Evolutionary conservation across 2,329 filamentous ascomycete genomes (phyloP), one percentile per base, ranked within the genome.

Genomic region (Diaporthe batatas): DNA sequence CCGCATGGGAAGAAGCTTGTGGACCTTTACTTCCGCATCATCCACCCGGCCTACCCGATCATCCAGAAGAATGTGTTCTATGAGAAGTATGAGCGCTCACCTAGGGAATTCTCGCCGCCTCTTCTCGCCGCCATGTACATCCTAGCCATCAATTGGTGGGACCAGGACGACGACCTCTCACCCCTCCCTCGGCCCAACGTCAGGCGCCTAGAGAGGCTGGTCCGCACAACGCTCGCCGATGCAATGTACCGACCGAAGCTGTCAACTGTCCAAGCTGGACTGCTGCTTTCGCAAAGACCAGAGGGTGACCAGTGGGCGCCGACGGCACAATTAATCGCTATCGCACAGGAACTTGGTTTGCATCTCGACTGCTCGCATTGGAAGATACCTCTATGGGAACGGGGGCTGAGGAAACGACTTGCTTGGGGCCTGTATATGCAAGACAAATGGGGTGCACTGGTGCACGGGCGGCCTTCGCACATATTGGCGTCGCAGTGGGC

Each of bases 401-500:
- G 89, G 70, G 88, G 90, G 0, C 81, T 92, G 23, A 83, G 91
- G 18, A 88, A 89, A 76, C 83, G 91, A 18, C 81, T 92, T 0
- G 90, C 88, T 0, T 93, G 91, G 91, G 90, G 87, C 2, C 79
- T 91, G 0, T 92, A 87, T 75, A 90, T 91, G 84, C 90, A 92
- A 77, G 91, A 92, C 76, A 82, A 89, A 82, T 97, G 95, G 95
- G 94, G 93, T 21, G 92, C 94, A 2, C 86, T 97, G 25, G 91
- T 96, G 32, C 93, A 97, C 78, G 94, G 94, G 59, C 91, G 94
- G 14, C 95, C 94, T 0, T 96, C 94, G 6, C 94, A 97, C 76
- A 89, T 91, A 53, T 88, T 89, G 75, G 81, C 85, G 25, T 83
- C 86, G 59, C 90, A 97, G 81, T 97, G 94, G 94, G 94, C 92